phyloP scores from a whole-genome alignment of 2,329 filamentous ascomycete genomes.

The Acrocalymma vagum region DNA sequence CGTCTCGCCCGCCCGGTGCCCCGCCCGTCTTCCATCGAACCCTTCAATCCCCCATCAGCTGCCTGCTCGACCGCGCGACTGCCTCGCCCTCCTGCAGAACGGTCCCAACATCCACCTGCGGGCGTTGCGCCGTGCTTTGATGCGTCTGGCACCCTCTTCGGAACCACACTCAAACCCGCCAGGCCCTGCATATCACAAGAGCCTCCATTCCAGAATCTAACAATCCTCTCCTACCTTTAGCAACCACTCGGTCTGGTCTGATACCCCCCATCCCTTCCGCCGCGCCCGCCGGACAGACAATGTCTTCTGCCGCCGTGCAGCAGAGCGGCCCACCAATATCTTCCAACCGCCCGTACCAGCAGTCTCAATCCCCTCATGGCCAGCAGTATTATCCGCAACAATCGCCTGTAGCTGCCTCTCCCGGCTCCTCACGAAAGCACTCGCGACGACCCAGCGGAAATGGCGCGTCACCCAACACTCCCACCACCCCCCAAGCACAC shows the following conservation, averaged over 20 bases:
- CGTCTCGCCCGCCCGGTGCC: conserved; percentile 11
- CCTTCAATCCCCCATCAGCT: no score
- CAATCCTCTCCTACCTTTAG: not conserved
- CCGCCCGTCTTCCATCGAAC: no score
- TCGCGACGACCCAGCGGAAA: conserved; percentile 48
- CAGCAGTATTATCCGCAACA: conserved; percentile 44
- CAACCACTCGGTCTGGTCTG: not conserved
- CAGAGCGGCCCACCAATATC: conserved; percentile 33
- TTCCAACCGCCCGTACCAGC: conserved; percentile 34
- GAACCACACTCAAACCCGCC: conserved; percentile 25
- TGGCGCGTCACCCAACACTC: conserved; percentile 51
- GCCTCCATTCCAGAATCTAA: not conserved
- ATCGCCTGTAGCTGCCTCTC: conserved; percentile 38
- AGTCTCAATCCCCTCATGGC: conserved; percentile 40
- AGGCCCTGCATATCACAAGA: conserved; percentile 8
- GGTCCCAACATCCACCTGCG: conserved; percentile 9
- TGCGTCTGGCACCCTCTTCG: conserved; percentile 14
- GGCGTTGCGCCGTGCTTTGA: conserved; percentile 11
- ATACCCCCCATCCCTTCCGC: conserved; percentile 1
- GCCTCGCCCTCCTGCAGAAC: conserved; percentile 13
- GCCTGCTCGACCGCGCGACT: conserved; percentile 10
- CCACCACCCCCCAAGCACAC: conserved; percentile 43
- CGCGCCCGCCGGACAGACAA: conserved; percentile 22
- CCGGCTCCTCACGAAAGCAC: conserved; percentile 46
- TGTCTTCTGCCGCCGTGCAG: conserved; percentile 49